Evolutionary conservation across 1,139 yeast genomes (phyloP), one percentile per base, ranked within the genome.

Genomic region (Candida anutae): DNA sequence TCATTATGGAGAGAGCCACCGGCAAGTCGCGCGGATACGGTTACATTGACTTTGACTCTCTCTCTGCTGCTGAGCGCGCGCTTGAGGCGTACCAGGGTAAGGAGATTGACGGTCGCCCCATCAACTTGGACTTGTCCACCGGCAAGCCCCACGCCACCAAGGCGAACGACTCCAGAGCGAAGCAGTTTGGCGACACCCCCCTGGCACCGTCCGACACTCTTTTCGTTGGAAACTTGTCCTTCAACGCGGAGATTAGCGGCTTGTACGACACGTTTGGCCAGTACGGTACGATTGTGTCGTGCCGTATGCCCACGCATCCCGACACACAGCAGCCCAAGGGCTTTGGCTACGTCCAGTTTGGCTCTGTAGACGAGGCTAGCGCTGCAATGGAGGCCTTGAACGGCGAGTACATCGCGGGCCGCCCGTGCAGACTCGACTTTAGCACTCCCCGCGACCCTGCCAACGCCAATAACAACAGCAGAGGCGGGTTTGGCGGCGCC

Each of bases 301-400:
- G 88, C 48, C 79, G 98, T 69, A 69, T 90, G 46, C 98, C 98
- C 59, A 88, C 97, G 28, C 94, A 88, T 65, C 97, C 95, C 53
- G 97, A 88, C 61, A 87, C 97, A 42, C 94, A 87, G 58, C 96
- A 88, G 66, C 94, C 95, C 59, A 90, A 90, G 75, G 98, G 98
- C 44, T 90, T 90, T 66, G 98, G 97, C 43, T 90, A 90, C 62
- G 95, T 90, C 36, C 97, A 90, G 68, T 88, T 75, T 56, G 69
- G 81, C 23, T 69, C 79, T 32, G 67, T 82, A 40, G 97, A 88
- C 28, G 95, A 85, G 55, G 97, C 98, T 43, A 76, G 81, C 64
- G 74, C 78, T 38, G 97, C 97, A 34, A 65, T 83, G 43, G 88
- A 81, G 42, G 88, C 82, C 34, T 63, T 88, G 60, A 83, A 84